Evolutionary conservation across 352 stramenopile species (phyloP), one percentile per base, ranked within the genome.

Genomic region (Phytophthora syringae): DNA sequence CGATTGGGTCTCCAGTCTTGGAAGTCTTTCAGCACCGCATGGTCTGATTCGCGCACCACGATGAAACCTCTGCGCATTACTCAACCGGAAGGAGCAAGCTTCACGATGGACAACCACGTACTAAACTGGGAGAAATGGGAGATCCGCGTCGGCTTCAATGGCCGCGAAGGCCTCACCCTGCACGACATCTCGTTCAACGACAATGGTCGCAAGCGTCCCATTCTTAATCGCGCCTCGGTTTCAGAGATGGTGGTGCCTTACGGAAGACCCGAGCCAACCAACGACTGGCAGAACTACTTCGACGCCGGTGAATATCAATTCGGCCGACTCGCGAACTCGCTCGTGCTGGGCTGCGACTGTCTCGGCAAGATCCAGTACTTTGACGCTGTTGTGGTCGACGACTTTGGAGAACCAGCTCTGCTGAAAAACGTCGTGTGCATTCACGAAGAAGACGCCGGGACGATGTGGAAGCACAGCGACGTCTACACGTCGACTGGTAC

Each of bases 231-330:
- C 18, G 73, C 67, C 1, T 70, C 64, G 13, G 58, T 94, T 25
- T 86, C 85, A 9, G 84, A 94, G 74, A 94, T 94, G 86, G 80
- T 86, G 36, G 86, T 94, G 18, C 84, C 86, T 0, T 93, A 94
- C 56, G 84, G 69, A 0, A 80, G 90, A 61, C 82, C 82, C 1
- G 57, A 78, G 50, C 64, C 79, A 11, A 88, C 84, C 2, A 82
- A 80, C 60, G 67, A 78, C 39, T 79, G 84, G 48, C 90, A 93
- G 57, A 92, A 87, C 72, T 88, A 87, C 44, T 92, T 94, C 59
- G 86, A 93, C 59, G 86, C 88, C 3, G 81, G 81, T 30, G 81
- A 93, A 43, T 92, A 88, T 57, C 79, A 85, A 49, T 77, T 89
- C 30, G 83, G 86, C 3, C 84, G 77, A 28, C 87, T 86, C 42